Percentiles rank a stretch among this genome's conserved stretches.
Conservation (phyloP, 2,329 filamentous ascomycete species). For the Monosporascus sp. region DNA sequence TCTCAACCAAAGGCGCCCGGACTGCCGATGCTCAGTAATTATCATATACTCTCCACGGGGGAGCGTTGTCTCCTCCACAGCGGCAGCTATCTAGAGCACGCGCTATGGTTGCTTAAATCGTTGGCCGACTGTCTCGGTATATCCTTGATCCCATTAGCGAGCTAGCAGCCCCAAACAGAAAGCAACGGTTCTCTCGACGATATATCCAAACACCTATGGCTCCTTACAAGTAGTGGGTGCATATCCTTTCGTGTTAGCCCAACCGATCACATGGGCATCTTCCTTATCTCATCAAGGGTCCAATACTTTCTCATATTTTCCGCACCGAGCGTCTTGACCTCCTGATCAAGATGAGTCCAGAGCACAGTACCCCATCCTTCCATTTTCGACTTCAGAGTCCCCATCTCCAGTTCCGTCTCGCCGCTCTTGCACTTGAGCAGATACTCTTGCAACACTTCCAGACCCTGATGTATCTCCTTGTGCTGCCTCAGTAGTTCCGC, state of each 20-base stretch:
- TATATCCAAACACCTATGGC: no score
- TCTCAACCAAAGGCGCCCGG: no score
- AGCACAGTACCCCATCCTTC: slow-evolving; percentile 73
- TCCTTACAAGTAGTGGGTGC: no score
- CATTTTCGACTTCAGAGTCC: slow-evolving; percentile 63
- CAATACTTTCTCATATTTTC: slow-evolving; percentile 87
- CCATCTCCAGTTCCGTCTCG: slow-evolving; percentile 53
- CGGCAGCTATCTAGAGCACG: no score
- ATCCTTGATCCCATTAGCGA: no score
- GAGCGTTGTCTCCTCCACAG: no score
- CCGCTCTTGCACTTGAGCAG: slow-evolving; percentile 55
- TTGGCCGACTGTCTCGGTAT: no score
- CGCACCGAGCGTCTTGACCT: slow-evolving; percentile 71
- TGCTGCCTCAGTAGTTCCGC: slow-evolving; percentile 70
- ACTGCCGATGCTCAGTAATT: no score
- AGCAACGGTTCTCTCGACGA: not conserved
- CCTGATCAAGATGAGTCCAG: slow-evolving; percentile 78
- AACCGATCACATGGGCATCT: slow-evolving; percentile 56
- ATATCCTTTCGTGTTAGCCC: not conserved
- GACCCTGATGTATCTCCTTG: slow-evolving; percentile 68
- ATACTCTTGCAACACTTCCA: slow-evolving; percentile 64
- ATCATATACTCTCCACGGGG: no score
- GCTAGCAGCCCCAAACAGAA: no score
- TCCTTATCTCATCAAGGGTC: slow-evolving; percentile 67
- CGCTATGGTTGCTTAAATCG: no score